Conservation (phyloP, 2,329 filamentous ascomycete genomes). For the Passalora sequoiae region DNA sequence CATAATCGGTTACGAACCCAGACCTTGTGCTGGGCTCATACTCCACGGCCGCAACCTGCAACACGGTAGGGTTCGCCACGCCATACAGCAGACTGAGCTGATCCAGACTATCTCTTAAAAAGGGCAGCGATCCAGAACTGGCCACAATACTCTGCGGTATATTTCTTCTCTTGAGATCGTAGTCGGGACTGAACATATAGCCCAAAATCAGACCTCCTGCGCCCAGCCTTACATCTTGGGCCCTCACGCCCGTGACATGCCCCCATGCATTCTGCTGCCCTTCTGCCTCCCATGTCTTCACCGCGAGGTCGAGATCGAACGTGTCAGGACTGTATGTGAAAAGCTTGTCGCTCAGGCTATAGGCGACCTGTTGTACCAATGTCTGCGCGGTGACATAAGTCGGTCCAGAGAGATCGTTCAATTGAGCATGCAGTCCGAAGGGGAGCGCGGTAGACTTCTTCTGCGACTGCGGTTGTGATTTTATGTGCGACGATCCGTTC, state of each 20-base stretch:
- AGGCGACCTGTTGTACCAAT: constrained; percentile 92
- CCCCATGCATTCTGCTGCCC: constrained; percentile 76
- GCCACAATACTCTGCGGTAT: constrained; percentile 88
- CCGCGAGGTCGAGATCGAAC: constrained; percentile 82
- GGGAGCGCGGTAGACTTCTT: constrained; percentile 46
- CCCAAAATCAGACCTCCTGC: constrained; percentile 88
- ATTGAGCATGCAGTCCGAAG: constrained; percentile 48
- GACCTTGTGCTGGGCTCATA: constrained; percentile 60
- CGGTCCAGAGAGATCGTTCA: constrained; percentile 67
- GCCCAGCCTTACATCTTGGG: constrained; percentile 80
- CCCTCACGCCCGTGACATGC: constrained; percentile 68
- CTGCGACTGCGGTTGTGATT: constrained; percentile 4
- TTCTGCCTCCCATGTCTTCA: constrained; percentile 67
- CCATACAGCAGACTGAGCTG: constrained; percentile 88
- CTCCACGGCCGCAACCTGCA: constrained; percentile 86
- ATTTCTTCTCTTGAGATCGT: constrained; percentile 83
- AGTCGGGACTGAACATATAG: constrained; percentile 97
- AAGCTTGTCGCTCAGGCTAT: constrained; percentile 91
- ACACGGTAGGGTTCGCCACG: constrained; percentile 86
- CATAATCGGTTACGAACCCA: constrained; percentile 83
- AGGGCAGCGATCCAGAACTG: constrained; percentile 73
- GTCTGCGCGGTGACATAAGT: constrained; percentile 91
- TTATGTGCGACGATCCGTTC: constrained; percentile 4
- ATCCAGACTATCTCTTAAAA: constrained; percentile 77
- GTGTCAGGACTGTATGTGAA: constrained; percentile 94